Evolutionary conservation across 2,329 filamentous ascomycete species (phyloP).

Genomic region (Cytospora piceicola): DNA sequence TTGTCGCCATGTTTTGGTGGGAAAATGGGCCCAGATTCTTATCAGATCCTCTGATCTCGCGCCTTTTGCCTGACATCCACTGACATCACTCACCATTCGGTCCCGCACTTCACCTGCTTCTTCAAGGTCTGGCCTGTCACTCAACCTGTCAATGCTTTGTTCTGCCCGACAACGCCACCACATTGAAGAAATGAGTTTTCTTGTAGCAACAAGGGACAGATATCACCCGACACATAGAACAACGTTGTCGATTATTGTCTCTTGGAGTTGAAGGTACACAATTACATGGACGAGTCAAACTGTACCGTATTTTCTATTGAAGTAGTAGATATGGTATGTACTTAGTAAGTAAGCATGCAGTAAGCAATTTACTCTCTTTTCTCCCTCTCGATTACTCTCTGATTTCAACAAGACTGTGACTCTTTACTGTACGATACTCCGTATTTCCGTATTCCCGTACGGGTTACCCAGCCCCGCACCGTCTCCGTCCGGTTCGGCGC

Average conservation of each 20-base stretch:
- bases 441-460: constrained; percentile 1
- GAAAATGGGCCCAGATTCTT: constrained; percentile 17
- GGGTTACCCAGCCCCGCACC: neutral
- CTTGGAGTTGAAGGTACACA: neutral
- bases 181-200: neutral
- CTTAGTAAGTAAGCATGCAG: neutral
- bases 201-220: neutral
- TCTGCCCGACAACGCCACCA: neutral
- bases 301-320: neutral
- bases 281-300: neutral
- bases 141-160: neutral
- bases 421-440: neutral
- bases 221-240: neutral
- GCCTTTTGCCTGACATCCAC: constrained; percentile 8
- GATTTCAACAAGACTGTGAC: neutral
- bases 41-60: constrained; percentile 23
- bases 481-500: constrained; percentile 18
- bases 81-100: constrained; percentile 25
- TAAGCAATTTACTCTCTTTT: neutral
- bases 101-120: constrained; percentile 3
- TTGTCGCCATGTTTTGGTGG: neutral
- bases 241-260: no score
- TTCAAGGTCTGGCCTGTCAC: constrained; percentile 19
- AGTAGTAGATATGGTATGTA: no score
- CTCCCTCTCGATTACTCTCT: neutral